phyloP scores from a whole-genome alignment of 371 early-diverging fungal genomes.

The Lichtheimia ramosa region DNA sequence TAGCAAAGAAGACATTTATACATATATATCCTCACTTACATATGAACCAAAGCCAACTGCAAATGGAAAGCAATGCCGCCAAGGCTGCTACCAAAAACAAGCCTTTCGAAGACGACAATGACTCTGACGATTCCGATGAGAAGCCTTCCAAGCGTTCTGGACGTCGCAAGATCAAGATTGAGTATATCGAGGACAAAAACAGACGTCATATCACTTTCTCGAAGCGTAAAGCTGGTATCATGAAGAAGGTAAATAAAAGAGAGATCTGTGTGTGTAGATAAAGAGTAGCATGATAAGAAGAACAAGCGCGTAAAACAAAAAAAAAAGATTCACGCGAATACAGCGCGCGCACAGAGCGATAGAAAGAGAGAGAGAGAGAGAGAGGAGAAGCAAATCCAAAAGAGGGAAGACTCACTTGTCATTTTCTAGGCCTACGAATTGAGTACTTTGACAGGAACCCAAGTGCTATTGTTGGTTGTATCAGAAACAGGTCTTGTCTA shows the following conservation, averaged over 20 bases:
- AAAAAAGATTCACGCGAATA: constrained; percentile 3
- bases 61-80: constrained; percentile 6
- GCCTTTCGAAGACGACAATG: constrained; percentile 21
- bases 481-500: constrained; percentile 98
- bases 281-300: not conserved
- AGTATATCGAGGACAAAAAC: constrained; percentile 95
- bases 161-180: constrained; percentile 95
- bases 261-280: too few species aligned
- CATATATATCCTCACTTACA: too few species aligned
- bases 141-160: constrained; percentile 74
- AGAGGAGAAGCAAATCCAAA: not conserved
- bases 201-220: constrained; percentile 97
- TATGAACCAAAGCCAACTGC: constrained; percentile 1
- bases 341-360: not conserved
- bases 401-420: constrained; percentile 5
- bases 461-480: constrained; percentile 96
- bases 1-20: too few species aligned
- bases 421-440: constrained; percentile 89
- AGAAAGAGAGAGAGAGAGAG: too few species aligned
- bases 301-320: not conserved
- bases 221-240: constrained; percentile 98
- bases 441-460: constrained; percentile 95
- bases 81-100: constrained; percentile 9
- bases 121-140: constrained; percentile 43
- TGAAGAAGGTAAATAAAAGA: constrained; percentile 87